A percentile compares a stretch with the other conserved stretches of the same genome.
Conservation (phyloP, 1,284 basidiomycete species). For the Anthracocystis panici-leucophaei region DNA sequence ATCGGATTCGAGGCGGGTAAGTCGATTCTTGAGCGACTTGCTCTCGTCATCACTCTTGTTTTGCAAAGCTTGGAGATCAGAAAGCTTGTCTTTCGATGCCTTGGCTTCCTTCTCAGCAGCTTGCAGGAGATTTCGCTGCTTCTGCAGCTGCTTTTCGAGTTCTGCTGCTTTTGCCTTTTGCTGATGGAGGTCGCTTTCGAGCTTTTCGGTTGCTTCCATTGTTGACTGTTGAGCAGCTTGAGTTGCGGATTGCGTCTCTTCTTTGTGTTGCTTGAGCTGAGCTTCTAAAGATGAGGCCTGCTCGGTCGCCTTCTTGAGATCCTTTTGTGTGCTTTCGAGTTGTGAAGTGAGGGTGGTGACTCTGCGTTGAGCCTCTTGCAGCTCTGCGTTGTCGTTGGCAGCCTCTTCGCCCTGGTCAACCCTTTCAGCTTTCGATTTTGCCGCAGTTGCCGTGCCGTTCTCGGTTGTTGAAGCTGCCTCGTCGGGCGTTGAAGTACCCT, state of each 20-base stretch:
- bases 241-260: conserved; percentile 16
- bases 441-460: neutral
- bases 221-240: conserved; percentile 14
- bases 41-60: conserved; percentile 10
- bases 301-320: conserved; percentile 25
- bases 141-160: conserved; percentile 27
- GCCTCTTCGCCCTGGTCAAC: neutral
- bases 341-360: conserved; percentile 18
- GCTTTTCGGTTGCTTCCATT: conserved; percentile 15
- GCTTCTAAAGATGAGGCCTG: conserved; percentile 12
- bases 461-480: conserved; percentile 6
- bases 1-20: conserved; percentile 19
- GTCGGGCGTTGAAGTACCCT: conserved; percentile 21
- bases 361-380: conserved; percentile 18
- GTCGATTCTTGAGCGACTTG: conserved; percentile 22
- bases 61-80: conserved; percentile 13
- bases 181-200: conserved; percentile 23
- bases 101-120: conserved; percentile 20
- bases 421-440: neutral
- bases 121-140: conserved; percentile 26
- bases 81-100: conserved; percentile 5
- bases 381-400: conserved; percentile 13
- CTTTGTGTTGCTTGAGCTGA: conserved; percentile 23
- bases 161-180: conserved; percentile 22
- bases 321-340: conserved; percentile 23